phyloP scores from a whole-genome alignment of 148 eudicot genomes.

The Talinum fruticosum region DNA sequence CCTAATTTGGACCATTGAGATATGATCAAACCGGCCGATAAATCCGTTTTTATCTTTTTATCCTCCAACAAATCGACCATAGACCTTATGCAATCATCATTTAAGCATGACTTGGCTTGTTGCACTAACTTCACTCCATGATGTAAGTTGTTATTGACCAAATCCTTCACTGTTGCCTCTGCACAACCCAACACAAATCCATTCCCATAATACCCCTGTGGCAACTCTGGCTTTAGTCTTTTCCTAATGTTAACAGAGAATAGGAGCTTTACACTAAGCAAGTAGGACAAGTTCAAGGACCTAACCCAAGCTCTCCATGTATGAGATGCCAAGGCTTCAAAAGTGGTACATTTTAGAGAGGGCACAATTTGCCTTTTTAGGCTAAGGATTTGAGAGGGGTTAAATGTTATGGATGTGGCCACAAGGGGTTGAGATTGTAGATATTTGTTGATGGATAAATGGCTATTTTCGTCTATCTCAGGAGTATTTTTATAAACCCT shows the following conservation, averaged over 20 bases:
- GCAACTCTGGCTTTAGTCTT: conserved; percentile 40
- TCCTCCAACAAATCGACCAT: conserved; percentile 64
- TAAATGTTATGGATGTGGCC: conserved; percentile 61
- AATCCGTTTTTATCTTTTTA: conserved; percentile 51
- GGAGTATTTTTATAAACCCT: conserved; percentile 33
- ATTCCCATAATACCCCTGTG: conserved; percentile 77
- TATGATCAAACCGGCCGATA: conserved; percentile 56
- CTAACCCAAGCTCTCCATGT: conserved; percentile 89
- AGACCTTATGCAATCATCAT: conserved; percentile 52
- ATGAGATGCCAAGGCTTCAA: conserved; percentile 79
- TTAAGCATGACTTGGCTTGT: conserved; percentile 57
- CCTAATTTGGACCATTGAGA: conserved; percentile 90
- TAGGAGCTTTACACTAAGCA: conserved; percentile 52
- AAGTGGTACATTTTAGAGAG: conserved; percentile 77
- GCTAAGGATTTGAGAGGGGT: conserved; percentile 44
- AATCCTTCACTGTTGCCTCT: conserved; percentile 47
- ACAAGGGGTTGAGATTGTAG: conserved; percentile 61
- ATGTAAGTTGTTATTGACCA: conserved; percentile 44
- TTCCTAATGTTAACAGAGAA: conserved; percentile 69
- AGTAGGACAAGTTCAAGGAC: conserved; percentile 44
- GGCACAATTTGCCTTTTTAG: conserved; percentile 60
- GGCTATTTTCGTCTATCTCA: not conserved
- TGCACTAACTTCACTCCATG: conserved; percentile 61
- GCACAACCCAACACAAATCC: conserved; percentile 89
- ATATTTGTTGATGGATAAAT: conserved; percentile 34